Base-by-base conservation (phyloP, 2,329 filamentous ascomycete species). In the Aspergillus sergii region DNA sequence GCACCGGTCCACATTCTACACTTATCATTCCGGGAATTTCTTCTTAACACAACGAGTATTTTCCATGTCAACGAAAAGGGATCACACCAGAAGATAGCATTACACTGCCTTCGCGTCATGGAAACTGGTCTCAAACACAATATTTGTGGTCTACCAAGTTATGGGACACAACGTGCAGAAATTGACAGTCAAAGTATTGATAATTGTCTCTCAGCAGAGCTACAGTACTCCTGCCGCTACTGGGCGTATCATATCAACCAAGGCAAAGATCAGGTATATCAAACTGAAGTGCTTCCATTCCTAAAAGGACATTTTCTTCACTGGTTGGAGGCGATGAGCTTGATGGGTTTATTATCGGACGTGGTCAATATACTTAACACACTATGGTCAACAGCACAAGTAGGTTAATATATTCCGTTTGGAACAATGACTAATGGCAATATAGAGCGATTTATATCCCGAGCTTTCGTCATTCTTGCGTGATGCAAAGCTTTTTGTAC, bases 401-500 rank as follows among this genome's bases (percentile, higher is more conserved):
- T 65, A 65, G 23, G 46, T 56, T n/a, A 11, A 16, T 16, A 16
- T 36, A 16, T 7, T 7, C 6, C 14, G 14, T 7, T 36, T 16
- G 5, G 10, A 6, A 14, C 6, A 16, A 16, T 16, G 14, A 3
- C 34, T 34, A 11, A 34, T 34, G 10, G 5, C 2, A 6, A 16
- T 36, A 36, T 36, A 36, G 34, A 36, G 12, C 34, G 14, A 36
- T 14, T 7, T 3, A 16, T 16, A 2, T 23, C 30, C 23, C 23
- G 48, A 56, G 11, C 8, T 56, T 19, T 62, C 58, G 2, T 51
- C 60, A 7, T 76, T 77, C 57, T 63, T 77, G 10, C 30, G 71
- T 36, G 75, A 80, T 66, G 71, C 72, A 21, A 70, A 57, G 51
- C 65, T 71, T 41, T 77, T 79, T 64, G 56, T 76, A 75, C 41